Evolutionary conservation across 257 asterid genomes (phyloP).

Genomic region (Jaltomata sinuosa): DNA sequence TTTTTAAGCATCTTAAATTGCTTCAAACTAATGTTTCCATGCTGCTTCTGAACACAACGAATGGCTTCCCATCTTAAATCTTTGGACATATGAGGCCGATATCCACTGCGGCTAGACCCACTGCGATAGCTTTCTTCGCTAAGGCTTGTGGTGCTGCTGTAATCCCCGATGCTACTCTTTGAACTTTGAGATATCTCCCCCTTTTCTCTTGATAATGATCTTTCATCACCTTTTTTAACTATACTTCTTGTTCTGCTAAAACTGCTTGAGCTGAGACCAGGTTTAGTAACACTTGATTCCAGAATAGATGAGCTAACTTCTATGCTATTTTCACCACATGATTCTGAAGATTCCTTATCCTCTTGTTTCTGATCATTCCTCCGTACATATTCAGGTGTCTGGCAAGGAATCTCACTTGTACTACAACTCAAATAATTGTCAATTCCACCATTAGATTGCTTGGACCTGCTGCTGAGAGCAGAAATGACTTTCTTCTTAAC

Average conservation of each 20-base stretch:
- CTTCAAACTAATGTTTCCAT: conserved; percentile 47
- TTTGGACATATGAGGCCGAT: conserved; percentile 74
- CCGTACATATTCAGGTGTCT: conserved; percentile 17
- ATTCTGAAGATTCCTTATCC: conserved; percentile 25
- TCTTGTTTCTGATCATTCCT: conserved; percentile 16
- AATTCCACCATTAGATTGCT: conserved; percentile 18
- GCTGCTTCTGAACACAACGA: conserved; percentile 45
- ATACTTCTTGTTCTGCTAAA: conserved; percentile 23
- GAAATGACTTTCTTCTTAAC: conserved; percentile 34
- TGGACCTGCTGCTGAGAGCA: conserved; percentile 14
- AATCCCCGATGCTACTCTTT: conserved; percentile 72
- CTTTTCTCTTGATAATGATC: conserved; percentile 45
- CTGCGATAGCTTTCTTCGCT: conserved; percentile 68
- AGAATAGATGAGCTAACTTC: conserved; percentile 15
- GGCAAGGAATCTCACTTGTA: conserved; percentile 13
- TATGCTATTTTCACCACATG: conserved; percentile 15
- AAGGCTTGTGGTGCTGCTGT: conserved; percentile 63
- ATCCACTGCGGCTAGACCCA: conserved; percentile 58
- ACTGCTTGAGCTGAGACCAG: conserved; percentile 9
- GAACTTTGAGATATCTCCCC: conserved; percentile 74
- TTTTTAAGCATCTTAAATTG: conserved; percentile 66
- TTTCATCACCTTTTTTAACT: conserved; percentile 31
- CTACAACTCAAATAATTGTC: conserved; percentile 4
- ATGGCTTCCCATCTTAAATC: conserved; percentile 92
- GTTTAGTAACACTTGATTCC: conserved; percentile 17